Conservation (phyloP, 805 yeast species). For the Hanseniaspora guilliermondii region DNA sequence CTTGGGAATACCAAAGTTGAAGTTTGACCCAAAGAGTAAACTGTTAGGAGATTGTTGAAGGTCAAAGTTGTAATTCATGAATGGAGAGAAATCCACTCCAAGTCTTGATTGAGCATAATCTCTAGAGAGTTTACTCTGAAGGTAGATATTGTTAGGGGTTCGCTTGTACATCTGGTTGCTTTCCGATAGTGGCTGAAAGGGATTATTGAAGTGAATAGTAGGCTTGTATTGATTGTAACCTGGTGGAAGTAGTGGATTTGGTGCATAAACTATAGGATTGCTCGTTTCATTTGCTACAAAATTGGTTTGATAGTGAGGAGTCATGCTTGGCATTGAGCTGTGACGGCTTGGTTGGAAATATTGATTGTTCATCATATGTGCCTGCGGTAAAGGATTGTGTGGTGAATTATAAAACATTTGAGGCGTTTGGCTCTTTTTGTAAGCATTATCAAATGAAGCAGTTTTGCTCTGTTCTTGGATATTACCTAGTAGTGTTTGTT, state of each 20-base stretch:
- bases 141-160: neutral
- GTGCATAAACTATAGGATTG: neutral
- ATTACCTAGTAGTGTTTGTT: too few species aligned
- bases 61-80: neutral
- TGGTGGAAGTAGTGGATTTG: neutral
- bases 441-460: too few species aligned
- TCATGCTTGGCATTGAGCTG: too few species aligned
- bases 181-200: neutral
- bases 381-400: too few species aligned
- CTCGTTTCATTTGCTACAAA: neutral
- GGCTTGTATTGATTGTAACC: neutral
- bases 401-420: too few species aligned
- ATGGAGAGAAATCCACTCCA: neutral
- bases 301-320: too few species aligned
- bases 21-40: neutral
- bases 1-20: neutral
- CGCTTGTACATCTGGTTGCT: neutral
- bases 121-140: neutral
- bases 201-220: conserved; percentile 1
- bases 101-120: neutral
- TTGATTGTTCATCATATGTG: too few species aligned
- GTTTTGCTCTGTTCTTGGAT: too few species aligned
- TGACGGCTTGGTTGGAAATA: too few species aligned
- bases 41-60: neutral
- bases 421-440: too few species aligned